Conservation (phyloP, 208 protist genomes). For the Endotrypanum monterogeii region DNA sequence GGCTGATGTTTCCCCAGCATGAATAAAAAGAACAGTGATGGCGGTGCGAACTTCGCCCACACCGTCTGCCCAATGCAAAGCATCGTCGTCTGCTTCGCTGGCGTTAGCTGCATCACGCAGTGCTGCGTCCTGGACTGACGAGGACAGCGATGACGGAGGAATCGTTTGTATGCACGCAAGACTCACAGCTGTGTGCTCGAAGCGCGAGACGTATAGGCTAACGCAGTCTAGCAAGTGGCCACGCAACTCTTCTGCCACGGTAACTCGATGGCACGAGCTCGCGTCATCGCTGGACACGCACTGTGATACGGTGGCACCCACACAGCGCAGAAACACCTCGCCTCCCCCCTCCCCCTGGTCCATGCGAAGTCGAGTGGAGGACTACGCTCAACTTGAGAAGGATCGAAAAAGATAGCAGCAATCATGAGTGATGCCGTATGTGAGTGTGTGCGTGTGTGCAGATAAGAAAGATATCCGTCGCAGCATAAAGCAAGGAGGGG, state of each 20-base stretch:
- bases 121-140: neutral
- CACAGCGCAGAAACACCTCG: neutral
- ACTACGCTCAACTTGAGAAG: neutral
- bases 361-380: neutral
- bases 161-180: neutral
- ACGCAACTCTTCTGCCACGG: slow-evolving; percentile 43
- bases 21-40: slow-evolving; percentile 14
- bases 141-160: neutral
- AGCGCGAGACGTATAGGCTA: slow-evolving; percentile 38
- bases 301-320: neutral
- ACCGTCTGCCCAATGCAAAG: no score
- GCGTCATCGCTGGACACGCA: neutral
- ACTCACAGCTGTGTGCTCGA: slow-evolving; percentile 5
- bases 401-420: neutral
- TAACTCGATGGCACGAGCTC: slow-evolving; percentile 6
- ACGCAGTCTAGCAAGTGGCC: slow-evolving; percentile 48
- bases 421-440: neutral
- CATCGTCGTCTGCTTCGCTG: neutral
- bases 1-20: neutral
- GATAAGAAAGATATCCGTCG: no score
- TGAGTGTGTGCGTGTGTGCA: neutral
- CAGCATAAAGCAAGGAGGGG: no score
- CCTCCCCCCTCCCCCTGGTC: neutral
- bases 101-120: neutral
- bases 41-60: slow-evolving; percentile 7